Evolutionary conservation across 306 rosid species (phyloP), one percentile per base, ranked within the genome.

Genomic region (Citrullus colocynthis): DNA sequence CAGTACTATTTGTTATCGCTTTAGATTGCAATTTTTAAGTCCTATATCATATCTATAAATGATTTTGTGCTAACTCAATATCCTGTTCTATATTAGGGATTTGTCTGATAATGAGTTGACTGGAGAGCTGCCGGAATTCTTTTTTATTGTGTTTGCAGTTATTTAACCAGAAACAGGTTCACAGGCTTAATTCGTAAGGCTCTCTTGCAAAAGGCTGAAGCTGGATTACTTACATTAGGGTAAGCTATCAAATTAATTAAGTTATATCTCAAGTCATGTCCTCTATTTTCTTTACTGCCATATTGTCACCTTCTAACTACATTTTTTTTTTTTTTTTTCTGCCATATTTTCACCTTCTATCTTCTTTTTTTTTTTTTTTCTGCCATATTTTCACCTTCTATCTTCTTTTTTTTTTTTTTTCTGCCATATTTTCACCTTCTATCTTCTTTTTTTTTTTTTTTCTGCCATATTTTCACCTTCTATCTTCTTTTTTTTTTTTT

Each of bases 101-200:
- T 78, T 86, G 52, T 85, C 90, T 32, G 55, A 83, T 84, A 88
- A 88, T 67, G 81, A 83, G 14, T 80, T 88, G 37, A 79, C 79
- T 0, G 88, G 92, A 45, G 15, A 59, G 54, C 10, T 86, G 8
- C 92, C 86, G 0, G 71, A 76, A 2, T 80, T 66, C 76, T 65
- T 44, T 44, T 10, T 9, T 44, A 44, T 44, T 44, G 49, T 56
- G 24, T 44, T 56, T 67, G 34, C 54, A 79, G 80, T 58, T 63
- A n/a, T 67, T 1, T 83, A 72, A 11, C 69, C 6, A 77, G 80
- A 5, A 79, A 83, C 74, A 75, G 69, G 37, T 77, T 79, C 75
- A 75, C 59, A 6, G 81, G 81, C 37, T 49, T 80, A 58, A 57
- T 83, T 59, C 85, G 83, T 1, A 36, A 34, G 57, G 69, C 75